Conservation (phyloP, 345 rosid genomes). For the Boechera retrofracta region DNA sequence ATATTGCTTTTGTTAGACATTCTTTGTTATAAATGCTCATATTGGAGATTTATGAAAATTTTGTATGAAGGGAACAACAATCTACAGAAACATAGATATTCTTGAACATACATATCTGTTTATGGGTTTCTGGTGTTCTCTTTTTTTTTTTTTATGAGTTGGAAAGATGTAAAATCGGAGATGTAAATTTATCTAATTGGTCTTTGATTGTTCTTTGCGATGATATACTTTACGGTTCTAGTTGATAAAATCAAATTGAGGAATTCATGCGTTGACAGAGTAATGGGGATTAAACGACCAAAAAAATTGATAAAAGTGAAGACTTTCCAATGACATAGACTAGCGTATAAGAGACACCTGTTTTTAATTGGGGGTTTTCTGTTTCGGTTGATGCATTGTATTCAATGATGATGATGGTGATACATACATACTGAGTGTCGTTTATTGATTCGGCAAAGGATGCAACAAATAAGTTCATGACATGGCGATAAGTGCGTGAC, state of each 20-base stretch:
- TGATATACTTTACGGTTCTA: neutral
- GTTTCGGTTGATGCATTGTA: neutral
- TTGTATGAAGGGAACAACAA: neutral
- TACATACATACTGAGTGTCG: slow-evolving; percentile 12
- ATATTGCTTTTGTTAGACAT: neutral
- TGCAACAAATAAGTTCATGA: slow-evolving; percentile 22
- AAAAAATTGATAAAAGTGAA: slow-evolving; percentile 1
- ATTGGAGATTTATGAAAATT: neutral
- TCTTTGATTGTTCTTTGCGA: neutral
- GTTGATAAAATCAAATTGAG: neutral
- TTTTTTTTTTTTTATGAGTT: no score
- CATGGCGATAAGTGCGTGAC: slow-evolving; percentile 24
- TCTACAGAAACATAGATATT: neutral
- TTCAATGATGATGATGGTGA: slow-evolving; percentile 15
- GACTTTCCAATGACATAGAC: slow-evolving; percentile 5
- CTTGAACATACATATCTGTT: neutral
- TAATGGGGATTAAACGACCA: neutral
- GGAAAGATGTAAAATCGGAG: no score
- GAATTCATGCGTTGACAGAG: neutral
- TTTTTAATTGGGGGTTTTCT: neutral
- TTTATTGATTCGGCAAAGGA: slow-evolving; percentile 1
- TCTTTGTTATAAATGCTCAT: neutral
- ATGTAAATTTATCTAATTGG: neutral
- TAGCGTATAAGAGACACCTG: slow-evolving; percentile 29
- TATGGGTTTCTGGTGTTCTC: neutral